Evolutionary conservation across 768 basidiomycete genomes (phyloP), one percentile per base, ranked within the genome.

Genomic region (Mycena vitilis): DNA sequence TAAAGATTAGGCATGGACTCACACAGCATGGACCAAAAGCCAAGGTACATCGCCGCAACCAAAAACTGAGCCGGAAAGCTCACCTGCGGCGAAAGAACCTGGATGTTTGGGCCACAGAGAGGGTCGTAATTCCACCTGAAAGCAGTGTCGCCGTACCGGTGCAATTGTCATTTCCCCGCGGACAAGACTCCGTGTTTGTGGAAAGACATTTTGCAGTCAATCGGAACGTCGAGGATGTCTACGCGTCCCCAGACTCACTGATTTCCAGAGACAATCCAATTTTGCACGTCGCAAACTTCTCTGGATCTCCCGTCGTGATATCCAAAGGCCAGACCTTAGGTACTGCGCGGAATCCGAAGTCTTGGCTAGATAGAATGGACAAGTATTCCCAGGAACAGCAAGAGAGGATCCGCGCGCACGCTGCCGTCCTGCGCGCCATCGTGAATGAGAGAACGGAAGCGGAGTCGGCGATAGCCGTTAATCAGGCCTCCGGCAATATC

Each of bases 221-320:
- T n/a, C 61, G 60, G 15, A 61, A 69, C 18, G 22, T 38, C 15
- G 65, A 68, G 5, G 64, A 63, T 3, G 5, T 65, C 2, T 63
- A 68, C 30, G 73, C 66, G 1, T 51, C 61, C 18, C 9, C 71
- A 7, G 75, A 76, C 20, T 60, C 66, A 2, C 30, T 76, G 0
- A 69, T 76, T 0, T 15, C 44, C 6, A 15, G 13, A 13, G 44
- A 68, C 0, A 34, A 49, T 8, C 53, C 63, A 3, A 5, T 57
- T 4, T n/a, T 64, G 1, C 63, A 56, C 30, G 45, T 64, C 3
- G 54, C 63, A 0, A 57, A 64, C 13, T 64, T 64, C 15, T 64
- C 63, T 9, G 2, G 25, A 10, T 9, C 38, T n/a, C 70, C 70
- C 1, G 55, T 72, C 0, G 45, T 30, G 0, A 59, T 73, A 7